A percentile compares a stretch with the other conserved stretches of the same genome.
Conservation (phyloP, 352 stramenopile genomes). For the Sclerospora graminicola region DNA sequence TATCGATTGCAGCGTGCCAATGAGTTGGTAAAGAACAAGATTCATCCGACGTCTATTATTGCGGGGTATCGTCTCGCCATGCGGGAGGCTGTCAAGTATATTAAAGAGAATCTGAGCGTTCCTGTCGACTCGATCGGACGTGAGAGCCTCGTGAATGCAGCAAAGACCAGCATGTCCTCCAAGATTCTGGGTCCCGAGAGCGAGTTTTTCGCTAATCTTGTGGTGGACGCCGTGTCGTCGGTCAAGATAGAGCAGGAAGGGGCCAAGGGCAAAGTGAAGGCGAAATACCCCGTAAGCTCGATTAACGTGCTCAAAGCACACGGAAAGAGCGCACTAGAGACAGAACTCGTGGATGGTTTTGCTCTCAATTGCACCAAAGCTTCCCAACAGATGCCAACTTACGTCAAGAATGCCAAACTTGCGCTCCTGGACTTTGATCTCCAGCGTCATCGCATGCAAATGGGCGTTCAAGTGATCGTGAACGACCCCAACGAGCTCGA, state of each 20-base stretch:
- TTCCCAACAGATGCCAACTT: slow-evolving; percentile 96
- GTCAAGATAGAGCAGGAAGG: slow-evolving; percentile 90
- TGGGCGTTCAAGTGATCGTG: slow-evolving; percentile 91
- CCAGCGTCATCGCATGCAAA: slow-evolving; percentile 96
- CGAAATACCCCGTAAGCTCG: slow-evolving; percentile 94
- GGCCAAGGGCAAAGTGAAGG: slow-evolving; percentile 69
- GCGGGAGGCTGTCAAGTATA: slow-evolving; percentile 97
- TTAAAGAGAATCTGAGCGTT: slow-evolving; percentile 97
- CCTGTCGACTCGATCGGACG: slow-evolving; percentile 90
- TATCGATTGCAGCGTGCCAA: slow-evolving; percentile 80
- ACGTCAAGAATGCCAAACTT: slow-evolving; percentile 92
- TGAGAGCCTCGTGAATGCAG: slow-evolving; percentile 94
- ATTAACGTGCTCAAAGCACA: slow-evolving; percentile 99
- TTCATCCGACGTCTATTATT: slow-evolving; percentile 99
- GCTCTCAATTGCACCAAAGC: slow-evolving; percentile 96
- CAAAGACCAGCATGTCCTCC: slow-evolving; percentile 98
- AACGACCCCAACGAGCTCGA: slow-evolving; percentile 95
- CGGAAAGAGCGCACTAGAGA: slow-evolving; percentile 85
- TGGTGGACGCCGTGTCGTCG: slow-evolving; percentile 94
- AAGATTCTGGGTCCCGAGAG: slow-evolving; percentile 98
- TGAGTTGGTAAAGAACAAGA: slow-evolving; percentile 96
- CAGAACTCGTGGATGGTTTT: slow-evolving; percentile 91
- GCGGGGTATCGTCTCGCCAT: slow-evolving; percentile 97
- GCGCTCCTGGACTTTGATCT: slow-evolving; percentile 98
- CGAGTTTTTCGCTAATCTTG: slow-evolving; percentile 96